phyloP scores from a whole-genome alignment of 306 rosid species.

The Malus orientalis region DNA sequence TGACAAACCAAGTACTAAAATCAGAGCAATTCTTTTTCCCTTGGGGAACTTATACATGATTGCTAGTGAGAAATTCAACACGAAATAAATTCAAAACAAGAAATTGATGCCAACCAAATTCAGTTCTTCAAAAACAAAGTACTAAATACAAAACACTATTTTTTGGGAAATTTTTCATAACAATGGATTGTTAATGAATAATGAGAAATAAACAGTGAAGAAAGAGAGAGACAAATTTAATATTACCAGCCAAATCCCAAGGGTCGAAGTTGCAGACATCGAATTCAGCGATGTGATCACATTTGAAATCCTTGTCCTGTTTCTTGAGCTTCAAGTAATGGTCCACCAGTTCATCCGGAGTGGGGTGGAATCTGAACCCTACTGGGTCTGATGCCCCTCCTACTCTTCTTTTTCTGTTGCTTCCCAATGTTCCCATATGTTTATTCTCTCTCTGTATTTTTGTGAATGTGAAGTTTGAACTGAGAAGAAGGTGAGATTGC shows the following conservation, averaged over 20 bases:
- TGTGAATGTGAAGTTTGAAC: background rate
- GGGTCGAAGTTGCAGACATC: conserved; percentile 52
- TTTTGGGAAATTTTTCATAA: background rate
- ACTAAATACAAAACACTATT: background rate
- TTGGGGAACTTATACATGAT: background rate
- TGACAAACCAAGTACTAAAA: background rate
- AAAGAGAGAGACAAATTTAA: background rate
- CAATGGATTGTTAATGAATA: background rate
- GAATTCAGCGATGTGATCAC: conserved; percentile 22
- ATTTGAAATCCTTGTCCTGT: background rate
- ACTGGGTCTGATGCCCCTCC: conserved; percentile 7
- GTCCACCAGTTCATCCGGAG: conserved; percentile 48
- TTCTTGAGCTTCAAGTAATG: conserved; percentile 38
- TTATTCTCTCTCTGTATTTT: background rate
- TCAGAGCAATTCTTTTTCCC: background rate
- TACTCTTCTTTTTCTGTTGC: background rate
- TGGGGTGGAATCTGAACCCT: conserved; percentile 60
- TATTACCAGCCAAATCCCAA: conserved; percentile 37
- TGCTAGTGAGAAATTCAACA: background rate
- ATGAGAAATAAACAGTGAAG: background rate
- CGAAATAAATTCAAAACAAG: background rate
- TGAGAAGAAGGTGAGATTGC: background rate
- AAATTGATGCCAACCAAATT: background rate
- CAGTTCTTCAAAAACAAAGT: background rate
- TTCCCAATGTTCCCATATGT: background rate